A percentile compares a stretch with the other conserved stretches of the same genome.
Evolutionary conservation across 2,329 filamentous ascomycete genomes (phyloP).

Genomic region (Arthrobotrys musiformis): DNA sequence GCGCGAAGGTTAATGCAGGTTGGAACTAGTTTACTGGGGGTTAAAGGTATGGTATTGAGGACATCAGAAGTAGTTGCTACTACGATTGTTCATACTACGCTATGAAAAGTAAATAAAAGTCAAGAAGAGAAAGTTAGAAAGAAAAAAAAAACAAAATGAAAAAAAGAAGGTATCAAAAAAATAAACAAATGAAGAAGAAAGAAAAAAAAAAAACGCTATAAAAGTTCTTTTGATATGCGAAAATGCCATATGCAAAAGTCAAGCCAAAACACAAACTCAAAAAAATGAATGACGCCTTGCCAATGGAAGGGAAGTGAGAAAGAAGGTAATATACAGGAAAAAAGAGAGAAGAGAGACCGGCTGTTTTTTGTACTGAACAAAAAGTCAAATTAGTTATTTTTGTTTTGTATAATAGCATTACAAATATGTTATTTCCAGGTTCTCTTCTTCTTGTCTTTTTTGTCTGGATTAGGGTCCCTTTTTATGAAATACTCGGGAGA

Average conservation of each 20-base stretch:
- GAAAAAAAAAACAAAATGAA: constrained; percentile 2
- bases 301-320: constrained; percentile 10
- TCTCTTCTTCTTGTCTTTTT: background rate
- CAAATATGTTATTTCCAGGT: constrained; percentile 7
- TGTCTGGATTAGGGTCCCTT: background rate
- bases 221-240: constrained; percentile 42
- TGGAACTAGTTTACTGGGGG: background rate
- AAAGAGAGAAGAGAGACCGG: background rate
- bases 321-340: constrained; percentile 30
- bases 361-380: background rate
- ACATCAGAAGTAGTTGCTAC: constrained; percentile 16
- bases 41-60: background rate
- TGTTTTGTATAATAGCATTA: constrained; percentile 14
- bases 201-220: constrained; percentile 32
- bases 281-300: constrained; percentile 39
- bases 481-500: background rate
- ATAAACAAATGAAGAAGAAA: constrained; percentile 12
- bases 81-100: constrained; percentile 44
- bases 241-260: constrained; percentile 20
- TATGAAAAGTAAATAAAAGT: constrained; percentile 22
- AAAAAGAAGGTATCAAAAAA: background rate
- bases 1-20: background rate
- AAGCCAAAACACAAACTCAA: background rate
- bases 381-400: constrained; percentile 6
- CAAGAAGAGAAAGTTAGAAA: too few species aligned